Evolutionary conservation across 345 rosid species (phyloP), one percentile per base, ranked within the genome.

Genomic region (Populus nigra): DNA sequence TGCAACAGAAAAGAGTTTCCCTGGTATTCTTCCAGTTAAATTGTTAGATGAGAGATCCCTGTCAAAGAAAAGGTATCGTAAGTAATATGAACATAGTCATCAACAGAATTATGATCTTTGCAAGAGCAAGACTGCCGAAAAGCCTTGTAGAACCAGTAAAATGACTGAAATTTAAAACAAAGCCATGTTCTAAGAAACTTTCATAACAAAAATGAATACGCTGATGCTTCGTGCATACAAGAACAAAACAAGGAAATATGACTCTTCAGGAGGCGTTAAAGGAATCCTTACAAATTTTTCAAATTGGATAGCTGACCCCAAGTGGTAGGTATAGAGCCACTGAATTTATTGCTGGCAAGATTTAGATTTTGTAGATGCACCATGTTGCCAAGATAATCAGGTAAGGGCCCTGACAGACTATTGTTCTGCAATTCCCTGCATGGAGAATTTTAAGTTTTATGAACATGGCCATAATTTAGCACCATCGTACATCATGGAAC

Each of bases 401-500:
- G 97, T 71, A 94, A 85, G n/a, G 29, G 61, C 68, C 96, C 99
- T 65, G 87, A 83, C 72, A 95, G 86, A 75, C 83, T 82, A 75
- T 95, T 95, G 92, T 91, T 86, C 85, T 89, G 92, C 65, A 95
- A 80, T 39, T 93, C 96, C 91, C 99, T 95, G 96, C 86, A 86
- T 69, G 47, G 72, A 73, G 83, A 66, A 65, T 33, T 68, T 27
- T 29, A 65, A 43, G 11, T 65, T 53, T 13, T 22, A 69, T 11
- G 39, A n/a, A 75, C 18, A 65, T 16, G 38, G 69, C 57, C 41
- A 65, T 36, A 80, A 18, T 47, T 68, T 31, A 75, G 33, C 11
- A 65, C 33, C 12, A 41, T 16, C 68, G 38, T 73, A 16, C 38
- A 55, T 62, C 38, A 41, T 41, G 13, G 20, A 65, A 25, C 9